phyloP scores from a whole-genome alignment of 768 basidiomycete species.

The Cubamyces lactineus region DNA sequence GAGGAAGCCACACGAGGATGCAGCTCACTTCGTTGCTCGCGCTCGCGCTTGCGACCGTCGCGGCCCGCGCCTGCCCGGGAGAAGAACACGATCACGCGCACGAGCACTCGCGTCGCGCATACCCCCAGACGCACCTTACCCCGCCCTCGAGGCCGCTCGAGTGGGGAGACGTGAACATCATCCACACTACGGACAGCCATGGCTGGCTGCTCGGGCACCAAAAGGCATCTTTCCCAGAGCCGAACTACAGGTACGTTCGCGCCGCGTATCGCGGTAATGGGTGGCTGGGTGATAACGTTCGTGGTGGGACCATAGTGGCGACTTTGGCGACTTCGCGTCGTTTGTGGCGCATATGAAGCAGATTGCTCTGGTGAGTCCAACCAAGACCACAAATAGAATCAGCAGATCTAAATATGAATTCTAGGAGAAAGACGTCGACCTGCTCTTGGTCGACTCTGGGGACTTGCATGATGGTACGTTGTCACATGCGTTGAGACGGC shows the following conservation, averaged over 20 bases:
- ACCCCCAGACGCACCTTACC: slow-evolving; percentile 47
- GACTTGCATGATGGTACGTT: slow-evolving; percentile 68
- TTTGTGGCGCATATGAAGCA: slow-evolving; percentile 84
- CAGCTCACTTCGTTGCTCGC: slow-evolving; percentile 17
- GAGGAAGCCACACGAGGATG: slow-evolving; percentile 11
- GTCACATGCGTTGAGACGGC: not conserved
- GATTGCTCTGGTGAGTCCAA: slow-evolving; percentile 55
- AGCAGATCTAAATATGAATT: not conserved
- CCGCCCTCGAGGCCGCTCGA: slow-evolving; percentile 68
- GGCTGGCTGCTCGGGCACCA: slow-evolving; percentile 87
- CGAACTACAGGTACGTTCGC: slow-evolving; percentile 61
- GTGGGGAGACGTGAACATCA: slow-evolving; percentile 90
- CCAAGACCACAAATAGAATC: not conserved
- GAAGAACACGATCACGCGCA: slow-evolving; percentile 39
- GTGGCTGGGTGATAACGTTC: not conserved
- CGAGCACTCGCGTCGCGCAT: slow-evolving; percentile 36
- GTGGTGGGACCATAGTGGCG: slow-evolving; percentile 42
- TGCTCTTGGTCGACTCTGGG: slow-evolving; percentile 83
- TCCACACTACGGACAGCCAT: slow-evolving; percentile 86
- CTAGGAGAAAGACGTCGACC: slow-evolving; percentile 73
- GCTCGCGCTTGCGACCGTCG: slow-evolving; percentile 20
- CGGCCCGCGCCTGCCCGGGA: slow-evolving; percentile 31
- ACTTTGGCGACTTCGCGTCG: slow-evolving; percentile 84
- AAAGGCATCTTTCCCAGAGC: slow-evolving; percentile 70
- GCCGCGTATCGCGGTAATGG: not conserved